Percentiles rank a stretch among this genome's conserved stretches.
Conservation (phyloP, 495 filamentous ascomycete species). For the Trichoderma reesei region DNA sequence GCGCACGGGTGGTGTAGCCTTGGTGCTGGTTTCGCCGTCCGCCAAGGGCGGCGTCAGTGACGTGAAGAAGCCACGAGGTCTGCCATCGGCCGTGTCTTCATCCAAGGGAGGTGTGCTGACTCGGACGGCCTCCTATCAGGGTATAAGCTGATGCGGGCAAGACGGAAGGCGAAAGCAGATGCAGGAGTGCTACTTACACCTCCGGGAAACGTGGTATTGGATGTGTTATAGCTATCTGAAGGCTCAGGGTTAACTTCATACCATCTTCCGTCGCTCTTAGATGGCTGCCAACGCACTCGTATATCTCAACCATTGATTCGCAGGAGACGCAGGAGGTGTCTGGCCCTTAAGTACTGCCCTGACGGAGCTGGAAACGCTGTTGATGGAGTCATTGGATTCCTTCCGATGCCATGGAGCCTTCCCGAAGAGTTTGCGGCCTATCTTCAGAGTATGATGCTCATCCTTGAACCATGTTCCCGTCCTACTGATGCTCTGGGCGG, state of each 20-base stretch:
- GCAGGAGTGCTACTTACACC: conserved; percentile 17
- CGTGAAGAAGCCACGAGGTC: conserved; percentile 38
- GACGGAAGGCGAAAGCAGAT: not conserved
- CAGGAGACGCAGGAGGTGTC: conserved; percentile 24
- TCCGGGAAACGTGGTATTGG: conserved; percentile 16
- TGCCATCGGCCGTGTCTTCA: conserved; percentile 20
- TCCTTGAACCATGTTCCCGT: conserved; percentile 8
- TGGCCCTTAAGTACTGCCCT: conserved; percentile 25
- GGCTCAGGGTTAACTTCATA: not conserved
- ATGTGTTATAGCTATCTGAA: not conserved
- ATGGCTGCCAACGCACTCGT: not conserved
- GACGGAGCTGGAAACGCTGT: conserved; percentile 30
- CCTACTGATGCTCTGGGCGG: conserved; percentile 4
- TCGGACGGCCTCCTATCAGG: conserved; percentile 34
- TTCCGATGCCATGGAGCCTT: conserved; percentile 34
- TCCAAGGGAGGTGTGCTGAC: conserved; percentile 38
- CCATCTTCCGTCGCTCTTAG: no score
- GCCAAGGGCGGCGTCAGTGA: conserved; percentile 12
- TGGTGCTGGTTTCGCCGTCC: not conserved
- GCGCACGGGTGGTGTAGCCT: not conserved
- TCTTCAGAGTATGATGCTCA: not conserved
- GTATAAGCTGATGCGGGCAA: not conserved
- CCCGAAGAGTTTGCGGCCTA: conserved; percentile 21
- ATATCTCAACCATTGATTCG: conserved; percentile 2
- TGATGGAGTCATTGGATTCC: conserved; percentile 23